Evolutionary conservation across 2,329 filamentous ascomycete genomes (phyloP), one percentile per base, ranked within the genome.

Genomic region (Capronia americana): DNA sequence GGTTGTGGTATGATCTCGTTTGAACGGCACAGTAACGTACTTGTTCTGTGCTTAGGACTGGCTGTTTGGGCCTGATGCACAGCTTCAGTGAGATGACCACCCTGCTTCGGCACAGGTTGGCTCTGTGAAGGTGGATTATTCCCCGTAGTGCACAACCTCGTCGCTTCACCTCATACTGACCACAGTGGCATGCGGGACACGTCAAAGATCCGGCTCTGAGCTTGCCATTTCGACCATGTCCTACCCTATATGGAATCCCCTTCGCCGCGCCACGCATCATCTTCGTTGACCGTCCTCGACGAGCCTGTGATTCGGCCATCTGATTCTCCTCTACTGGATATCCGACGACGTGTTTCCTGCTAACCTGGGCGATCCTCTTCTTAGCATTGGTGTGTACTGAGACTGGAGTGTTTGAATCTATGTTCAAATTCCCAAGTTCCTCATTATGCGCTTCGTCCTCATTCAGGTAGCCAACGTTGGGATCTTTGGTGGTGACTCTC

Each of bases 11-110:
- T 38, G 12, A 7, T 38, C 34, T 38, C 12, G 32, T 34, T 28
- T 28, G 75, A 87, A 0, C 10, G 24, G 30, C 23, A 23, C 2
- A 28, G 17, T 24, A 12, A 17, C 26, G 74, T 87, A 4, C 84
- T 82, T 8, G 86, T 85, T 66, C 74, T 81, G 3, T 81, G 84
- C n/a, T 78, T 83, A 26, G 82, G 82, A 14, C 63, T 81, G 10
- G 76, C 83, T 5, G 79, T 83, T 2, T 82, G 78, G 65, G 77
- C 78, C 81, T 84, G 34, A 78, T 74, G 72, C 66, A 69, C 28
- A 57, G 48, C 6, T 75, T 84, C 28, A 82, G 81, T 61, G 83
- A 84, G 73, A 77, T 85, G 70, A 78, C 80, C 24, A 81, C 83
- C 0, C 77, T 84, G 48, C 73, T 84, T 14, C 83, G 0, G 77